These are phyloP conservation scores for Dianthus caryophyllus DNA, from an alignment of 148 eudicot genomes.

Conservation along the genomic window DNA sequence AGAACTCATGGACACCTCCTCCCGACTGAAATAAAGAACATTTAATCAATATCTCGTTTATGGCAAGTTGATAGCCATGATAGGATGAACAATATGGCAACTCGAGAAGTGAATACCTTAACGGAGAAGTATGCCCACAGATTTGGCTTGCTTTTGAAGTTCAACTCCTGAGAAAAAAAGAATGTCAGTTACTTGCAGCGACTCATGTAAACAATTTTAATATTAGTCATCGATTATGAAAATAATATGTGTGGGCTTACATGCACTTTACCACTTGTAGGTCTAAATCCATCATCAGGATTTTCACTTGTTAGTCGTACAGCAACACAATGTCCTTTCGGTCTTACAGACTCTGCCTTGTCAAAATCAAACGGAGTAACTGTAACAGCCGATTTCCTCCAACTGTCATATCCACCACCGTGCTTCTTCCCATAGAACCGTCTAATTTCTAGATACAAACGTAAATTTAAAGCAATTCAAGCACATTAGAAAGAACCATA, in stretches of 20 bases:
- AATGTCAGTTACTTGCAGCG: slow-evolving; percentile 5
- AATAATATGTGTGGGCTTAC: slow-evolving; percentile 30
- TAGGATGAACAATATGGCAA: neutral
- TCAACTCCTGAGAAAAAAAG: slow-evolving; percentile 56
- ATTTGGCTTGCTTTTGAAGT: slow-evolving; percentile 97
- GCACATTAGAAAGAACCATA: slow-evolving; percentile 6
- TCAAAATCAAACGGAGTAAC: slow-evolving; percentile 91
- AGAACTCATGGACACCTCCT: slow-evolving; percentile 99
- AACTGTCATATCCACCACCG: slow-evolving; percentile 90
- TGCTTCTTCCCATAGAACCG: slow-evolving; percentile 83
- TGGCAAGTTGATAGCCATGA: slow-evolving; percentile 1
- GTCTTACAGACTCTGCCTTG: slow-evolving; percentile 74
- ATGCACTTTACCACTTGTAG: slow-evolving; percentile 97
- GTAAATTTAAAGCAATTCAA: slow-evolving; percentile 2
- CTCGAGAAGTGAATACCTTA: slow-evolving; percentile 49
- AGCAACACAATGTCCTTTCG: slow-evolving; percentile 97
- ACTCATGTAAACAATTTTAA: neutral
- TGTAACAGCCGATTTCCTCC: slow-evolving; percentile 74
- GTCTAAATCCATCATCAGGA: slow-evolving; percentile 99
- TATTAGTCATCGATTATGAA: neutral
- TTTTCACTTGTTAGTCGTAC: slow-evolving; percentile 99
- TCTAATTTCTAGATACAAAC: slow-evolving; percentile 64
- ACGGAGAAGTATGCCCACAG: slow-evolving; percentile 99
- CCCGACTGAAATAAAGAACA: slow-evolving; percentile 65
- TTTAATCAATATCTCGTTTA: slow-evolving; percentile 20